phyloP scores from a whole-genome alignment of 176 grass and related monocot species.

The Musa beccarii region DNA sequence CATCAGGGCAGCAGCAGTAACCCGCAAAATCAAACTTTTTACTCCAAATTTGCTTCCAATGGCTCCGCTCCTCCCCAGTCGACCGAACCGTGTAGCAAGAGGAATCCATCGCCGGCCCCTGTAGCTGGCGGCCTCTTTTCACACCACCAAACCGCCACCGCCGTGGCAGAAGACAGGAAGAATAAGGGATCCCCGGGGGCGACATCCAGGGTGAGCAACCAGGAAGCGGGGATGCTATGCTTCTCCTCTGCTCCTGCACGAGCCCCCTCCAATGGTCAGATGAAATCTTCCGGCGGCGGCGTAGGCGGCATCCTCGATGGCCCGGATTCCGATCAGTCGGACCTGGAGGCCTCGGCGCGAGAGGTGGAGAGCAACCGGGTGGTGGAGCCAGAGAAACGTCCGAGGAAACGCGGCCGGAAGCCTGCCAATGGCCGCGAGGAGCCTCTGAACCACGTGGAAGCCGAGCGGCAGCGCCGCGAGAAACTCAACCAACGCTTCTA shows the following conservation, averaged over 20 bases:
- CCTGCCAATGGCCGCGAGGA: too few relatives aligned
- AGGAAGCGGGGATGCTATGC: slow-evolving; percentile 75
- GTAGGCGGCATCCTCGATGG: slow-evolving; percentile 24
- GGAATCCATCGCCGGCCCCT: slow-evolving; percentile 23
- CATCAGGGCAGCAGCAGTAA: not conserved
- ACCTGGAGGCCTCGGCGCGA: slow-evolving; percentile 61
- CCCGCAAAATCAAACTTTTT: slow-evolving; percentile 9
- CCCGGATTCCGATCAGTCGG: slow-evolving; percentile 35
- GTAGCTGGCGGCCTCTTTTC: slow-evolving; percentile 61
- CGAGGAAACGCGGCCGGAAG: too few relatives aligned
- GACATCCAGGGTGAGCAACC: slow-evolving; percentile 73
- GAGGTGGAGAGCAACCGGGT: slow-evolving; percentile 24
- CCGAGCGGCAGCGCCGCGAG: too few relatives aligned
- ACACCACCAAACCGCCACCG: slow-evolving; percentile 33
- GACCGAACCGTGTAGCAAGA: slow-evolving; percentile 59
- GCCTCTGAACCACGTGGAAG: too few relatives aligned
- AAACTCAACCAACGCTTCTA: too few relatives aligned
- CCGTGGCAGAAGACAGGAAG: slow-evolving; percentile 35
- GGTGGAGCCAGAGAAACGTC: too few relatives aligned
- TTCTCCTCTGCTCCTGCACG: slow-evolving; percentile 57
- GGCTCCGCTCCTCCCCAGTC: slow-evolving; percentile 28
- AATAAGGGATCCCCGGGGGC: slow-evolving; percentile 64
- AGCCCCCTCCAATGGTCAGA: slow-evolving; percentile 28
- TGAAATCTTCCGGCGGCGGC: not conserved
- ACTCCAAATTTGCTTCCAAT: slow-evolving; percentile 57